Base-by-base conservation (phyloP, 2,329 filamentous ascomycete species). In the Esteya vermicola region DNA sequence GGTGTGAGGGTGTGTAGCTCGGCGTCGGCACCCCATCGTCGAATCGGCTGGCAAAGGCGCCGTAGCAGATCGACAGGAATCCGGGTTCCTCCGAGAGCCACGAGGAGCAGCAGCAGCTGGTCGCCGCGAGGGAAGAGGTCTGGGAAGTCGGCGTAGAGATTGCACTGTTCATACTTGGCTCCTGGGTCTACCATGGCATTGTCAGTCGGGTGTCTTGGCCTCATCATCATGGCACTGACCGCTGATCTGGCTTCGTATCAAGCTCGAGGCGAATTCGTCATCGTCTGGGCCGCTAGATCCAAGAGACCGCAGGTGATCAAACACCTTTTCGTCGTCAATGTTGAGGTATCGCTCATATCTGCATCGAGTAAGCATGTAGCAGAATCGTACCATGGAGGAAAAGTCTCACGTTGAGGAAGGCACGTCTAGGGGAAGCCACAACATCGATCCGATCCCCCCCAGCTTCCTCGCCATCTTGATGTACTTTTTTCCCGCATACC, bases 341-440 rank as follows among this genome's bases (percentile, higher is more conserved):
- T 54, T 55, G 1, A 58, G 38, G 41, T 58, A 58, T 26, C 56
- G 45, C 36, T 58, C 56, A 9, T 57, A 58, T 6, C 56, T 55
- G 38, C 3, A 21, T 14, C n/a, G n/a, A n/a, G 30, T 32, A 14
- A 32, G 14, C 33, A 6, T 14, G 14, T 22, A 8, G n/a, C 23
- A 19, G 22, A 5, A 4, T 7, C 12, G 6, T 4, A 48, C 3
- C 48, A 40, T 27, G 13, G 8, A 8, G 28, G 8, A 43, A n/a
- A n/a, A n/a, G n/a, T n/a, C 55, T 50, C n/a, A 58, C 55, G 56
- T 58, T 1, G 56, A 58, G 9, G 52, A 46, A 0, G 56, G 56
- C 1, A 58, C 48, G 6, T 53, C 51, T 7, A 52, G 14, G 0
- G 56, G 56, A 12, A 58, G 50, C 56, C 56, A 58, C 10, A 57